A percentile compares a stretch with the other conserved stretches of the same genome.
Evolutionary conservation across 1,139 yeast genomes (phyloP).

Genomic region (Zygoascus hellenicus): DNA sequence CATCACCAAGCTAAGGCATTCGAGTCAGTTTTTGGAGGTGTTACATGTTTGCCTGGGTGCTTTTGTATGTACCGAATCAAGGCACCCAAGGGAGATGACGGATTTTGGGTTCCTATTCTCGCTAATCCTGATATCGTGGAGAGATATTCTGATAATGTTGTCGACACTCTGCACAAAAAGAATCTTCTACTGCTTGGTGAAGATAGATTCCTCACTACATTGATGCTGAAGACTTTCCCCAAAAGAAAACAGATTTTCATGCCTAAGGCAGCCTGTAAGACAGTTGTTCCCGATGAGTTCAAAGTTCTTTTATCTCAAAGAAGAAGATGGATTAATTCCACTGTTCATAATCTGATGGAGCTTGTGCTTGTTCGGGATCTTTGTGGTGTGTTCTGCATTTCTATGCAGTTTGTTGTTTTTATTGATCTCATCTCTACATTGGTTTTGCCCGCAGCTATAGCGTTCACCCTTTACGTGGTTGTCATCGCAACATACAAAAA

Average conservation of each 20-base stretch:
- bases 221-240: constrained; percentile 91
- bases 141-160: constrained; percentile 83
- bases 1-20: constrained; percentile 96
- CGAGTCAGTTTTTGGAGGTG: constrained; percentile 94
- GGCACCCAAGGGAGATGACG: constrained; percentile 84
- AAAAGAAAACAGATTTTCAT: constrained; percentile 88
- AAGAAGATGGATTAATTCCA: constrained; percentile 97
- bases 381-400: constrained; percentile 95
- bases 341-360: constrained; percentile 93
- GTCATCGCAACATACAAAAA: constrained; percentile 66
- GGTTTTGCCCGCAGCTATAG: constrained; percentile 87
- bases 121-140: constrained; percentile 97
- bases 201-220: constrained; percentile 80
- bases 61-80: constrained; percentile 94
- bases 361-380: constrained; percentile 80
- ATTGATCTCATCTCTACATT: constrained; percentile 87
- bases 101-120: constrained; percentile 93
- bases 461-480: constrained; percentile 79
- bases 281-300: constrained; percentile 82
- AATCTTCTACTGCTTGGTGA: constrained; percentile 87
- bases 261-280: constrained; percentile 93
- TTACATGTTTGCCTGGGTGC: constrained; percentile 97
- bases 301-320: constrained; percentile 84
- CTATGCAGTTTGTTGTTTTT: constrained; percentile 91
- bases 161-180: constrained; percentile 83